A percentile compares a stretch with the other conserved stretches of the same genome.
Evolutionary conservation across 176 grass and related monocot genomes (phyloP).

Genomic region (Tuctoria greenei): DNA sequence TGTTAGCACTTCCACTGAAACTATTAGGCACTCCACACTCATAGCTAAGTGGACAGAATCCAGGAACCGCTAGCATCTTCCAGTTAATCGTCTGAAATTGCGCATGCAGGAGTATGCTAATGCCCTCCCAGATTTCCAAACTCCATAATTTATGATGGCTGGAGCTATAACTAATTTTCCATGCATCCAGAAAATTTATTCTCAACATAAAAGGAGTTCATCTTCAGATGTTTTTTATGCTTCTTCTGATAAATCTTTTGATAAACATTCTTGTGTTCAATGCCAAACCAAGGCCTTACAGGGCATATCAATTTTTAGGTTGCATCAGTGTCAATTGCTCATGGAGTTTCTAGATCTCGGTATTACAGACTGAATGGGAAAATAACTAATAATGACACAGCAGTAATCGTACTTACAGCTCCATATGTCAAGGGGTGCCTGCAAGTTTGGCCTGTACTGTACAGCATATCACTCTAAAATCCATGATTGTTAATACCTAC

Average conservation of each 20-base stretch:
- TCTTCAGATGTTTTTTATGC: not conserved
- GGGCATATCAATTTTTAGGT: not conserved
- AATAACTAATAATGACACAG: not conserved
- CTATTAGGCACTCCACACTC: not conserved
- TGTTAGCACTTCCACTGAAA: not conserved
- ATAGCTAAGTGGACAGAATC: not conserved
- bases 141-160: not conserved
- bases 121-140: not conserved
- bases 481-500: not conserved
- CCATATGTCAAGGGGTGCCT: not conserved
- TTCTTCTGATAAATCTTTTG: not conserved
- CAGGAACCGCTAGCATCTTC: not conserved
- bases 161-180: not conserved
- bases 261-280: not conserved
- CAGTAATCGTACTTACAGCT: not conserved
- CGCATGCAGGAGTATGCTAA: not conserved
- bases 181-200: not conserved
- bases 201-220: not conserved
- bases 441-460: not conserved
- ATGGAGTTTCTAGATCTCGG: not conserved
- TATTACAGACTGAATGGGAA: not conserved
- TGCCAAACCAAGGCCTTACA: not conserved
- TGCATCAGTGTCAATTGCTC: not conserved
- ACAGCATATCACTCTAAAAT: not conserved
- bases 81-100: not conserved